Base-by-base conservation (phyloP, 2,329 filamentous ascomycete species). In the Diaporthe ampelina region DNA sequence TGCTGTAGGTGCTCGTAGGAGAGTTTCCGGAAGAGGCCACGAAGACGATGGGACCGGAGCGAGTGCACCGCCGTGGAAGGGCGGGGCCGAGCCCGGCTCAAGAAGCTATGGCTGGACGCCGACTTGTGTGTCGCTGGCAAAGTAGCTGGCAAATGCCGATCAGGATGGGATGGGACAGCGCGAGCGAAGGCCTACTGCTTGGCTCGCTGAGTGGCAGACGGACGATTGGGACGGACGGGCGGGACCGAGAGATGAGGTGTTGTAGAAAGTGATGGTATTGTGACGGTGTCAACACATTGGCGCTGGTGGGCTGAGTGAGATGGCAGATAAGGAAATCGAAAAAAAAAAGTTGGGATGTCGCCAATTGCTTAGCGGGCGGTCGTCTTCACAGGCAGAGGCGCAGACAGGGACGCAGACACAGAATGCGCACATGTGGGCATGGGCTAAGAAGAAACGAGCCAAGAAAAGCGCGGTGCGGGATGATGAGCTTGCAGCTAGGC, bases 401-500 rank as follows among this genome's bases (percentile, higher is more conserved):
- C 35, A 65, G 59, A 24, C 24, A 43, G 24, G 43, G 58, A 29
- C 15, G 24, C 40, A 63, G 26, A 45, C 43, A 48, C 19, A 48
- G 45, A 48, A 48, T 48, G 45, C 45, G 19, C 43, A 24, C 43
- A 67, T 67, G 63, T 52, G 17, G 45, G 45, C 21, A 52, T 52
- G 63, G 45, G 63, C 63, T 11, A 40, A 48, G 63, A 43, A 52
- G 40, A 40, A 52, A 71, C 43, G 40, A 71, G 69, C 57, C 69
- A 71, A 61, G 69, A 71, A 71, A 50, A 40, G 32, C 59, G 61
- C 48, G 32, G 43, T 71, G 56, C 56, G 69, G 69, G 69, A 61
- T 61, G 54, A 52, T 71, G 29, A 54, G 57, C 70, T 59, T 59
- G 57, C 48, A 72, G 58, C 57, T 72, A 72, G 48, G 70, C 70